Evolutionary conservation across 805 yeast species (phyloP), one percentile per base, ranked within the genome.

Genomic region (Ogataea thermomethanolica): DNA sequence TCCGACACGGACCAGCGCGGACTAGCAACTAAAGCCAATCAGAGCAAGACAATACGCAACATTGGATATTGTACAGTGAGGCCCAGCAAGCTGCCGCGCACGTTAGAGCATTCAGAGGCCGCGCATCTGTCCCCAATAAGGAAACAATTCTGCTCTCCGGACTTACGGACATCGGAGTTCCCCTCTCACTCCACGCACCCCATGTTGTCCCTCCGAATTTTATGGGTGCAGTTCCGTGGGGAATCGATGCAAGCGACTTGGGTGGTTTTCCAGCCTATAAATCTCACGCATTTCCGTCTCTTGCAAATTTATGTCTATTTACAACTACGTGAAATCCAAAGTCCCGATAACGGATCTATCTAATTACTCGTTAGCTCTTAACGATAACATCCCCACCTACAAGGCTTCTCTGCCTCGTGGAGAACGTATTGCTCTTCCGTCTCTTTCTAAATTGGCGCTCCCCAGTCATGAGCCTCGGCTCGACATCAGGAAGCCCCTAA

Each of bases 321-420:
- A 49, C 30, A 54, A 55, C 40, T 55, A 45, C 43, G 46, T 51
- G 29, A 51, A 51, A 35, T 49, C 58, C 25, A 53, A 48, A 31
- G 46, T 55, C 20, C 56, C 56, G 10, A 46, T 54, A 26, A 55
- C 63, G 15, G 66, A 61, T 33, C 50, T 61, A 22, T 54, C 58
- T 8, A 55, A 50, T 37, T 61, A 61, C 44, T 61, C 65, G 4
- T 45, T 61, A 12, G 39, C 53, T 9, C 51, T 48, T 34, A 58
- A 56, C 41, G 47, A 30, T 35, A 58, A 59, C 41, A 59, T 59
- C 23, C 64, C 64, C 23, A 58, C 53, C 10, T 36, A 47, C 23
- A 51, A 45, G 32, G 44, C 51, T 9, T 24, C 54, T 25, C 48
- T 54, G 36, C 40, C 52, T 15, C 29, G 29, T 12, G 32, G 24